Conservation (phyloP, 2,329 filamentous ascomycete genomes). For the Phyllachora maydis region DNA sequence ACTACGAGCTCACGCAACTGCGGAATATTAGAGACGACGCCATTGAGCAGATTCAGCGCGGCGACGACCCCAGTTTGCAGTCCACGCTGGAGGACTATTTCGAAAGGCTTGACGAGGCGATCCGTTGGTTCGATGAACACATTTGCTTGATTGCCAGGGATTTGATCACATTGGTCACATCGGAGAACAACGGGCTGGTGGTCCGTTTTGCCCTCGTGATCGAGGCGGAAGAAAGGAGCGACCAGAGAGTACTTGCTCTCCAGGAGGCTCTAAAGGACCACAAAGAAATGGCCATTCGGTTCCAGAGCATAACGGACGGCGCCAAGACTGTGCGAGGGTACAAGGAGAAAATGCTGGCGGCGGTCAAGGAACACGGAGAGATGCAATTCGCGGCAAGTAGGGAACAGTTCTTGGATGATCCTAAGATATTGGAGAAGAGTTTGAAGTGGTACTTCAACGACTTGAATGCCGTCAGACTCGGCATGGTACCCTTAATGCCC, state of each 20-base stretch:
- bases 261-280: slow-evolving; percentile 93
- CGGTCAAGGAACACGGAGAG: slow-evolving; percentile 53
- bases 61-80: slow-evolving; percentile 53
- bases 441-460: slow-evolving; percentile 98
- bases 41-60: slow-evolving; percentile 80
- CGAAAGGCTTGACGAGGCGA: slow-evolving; percentile 60
- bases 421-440: slow-evolving; percentile 63
- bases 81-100: slow-evolving; percentile 83
- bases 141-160: slow-evolving; percentile 77
- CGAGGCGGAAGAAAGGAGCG: slow-evolving; percentile 90
- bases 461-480: slow-evolving; percentile 79
- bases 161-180: slow-evolving; percentile 68
- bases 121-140: slow-evolving; percentile 93
- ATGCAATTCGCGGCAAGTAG: slow-evolving; percentile 53
- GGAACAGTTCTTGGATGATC: slow-evolving; percentile 64
- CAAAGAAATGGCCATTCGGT: slow-evolving; percentile 78
- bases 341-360: slow-evolving; percentile 83
- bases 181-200: slow-evolving; percentile 73
- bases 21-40: slow-evolving; percentile 90
- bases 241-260: slow-evolving; percentile 73
- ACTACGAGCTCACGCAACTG: slow-evolving; percentile 81
- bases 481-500: slow-evolving; percentile 81
- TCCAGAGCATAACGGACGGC: slow-evolving; percentile 88
- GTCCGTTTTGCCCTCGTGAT: slow-evolving; percentile 84
- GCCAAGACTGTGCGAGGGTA: slow-evolving; percentile 86